Conservation (phyloP, 2,329 filamentous ascomycete species). For the Tolypocladium sp. region DNA sequence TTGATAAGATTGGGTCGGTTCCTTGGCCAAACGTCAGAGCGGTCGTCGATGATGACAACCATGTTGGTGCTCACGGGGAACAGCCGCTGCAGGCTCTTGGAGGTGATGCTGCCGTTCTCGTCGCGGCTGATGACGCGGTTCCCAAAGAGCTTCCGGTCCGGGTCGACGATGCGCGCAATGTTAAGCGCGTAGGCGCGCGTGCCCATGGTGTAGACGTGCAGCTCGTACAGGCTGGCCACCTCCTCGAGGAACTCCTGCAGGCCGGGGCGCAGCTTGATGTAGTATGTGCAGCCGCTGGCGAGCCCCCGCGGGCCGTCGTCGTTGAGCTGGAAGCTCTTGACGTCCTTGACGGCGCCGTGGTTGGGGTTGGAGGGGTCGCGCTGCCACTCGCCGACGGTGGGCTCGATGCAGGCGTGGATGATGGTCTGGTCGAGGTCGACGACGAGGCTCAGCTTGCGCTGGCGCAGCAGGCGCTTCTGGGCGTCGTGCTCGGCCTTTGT, state of each 20-base stretch:
- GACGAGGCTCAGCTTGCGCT: conserved; percentile 82
- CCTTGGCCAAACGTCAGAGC: conserved; percentile 87
- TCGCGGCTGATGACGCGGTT: conserved; percentile 94
- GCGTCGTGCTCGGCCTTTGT: conserved; percentile 75
- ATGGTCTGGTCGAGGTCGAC: conserved; percentile 98
- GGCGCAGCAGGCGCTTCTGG: conserved; percentile 70
- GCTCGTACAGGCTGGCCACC: conserved; percentile 75
- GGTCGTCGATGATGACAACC: conserved; percentile 98
- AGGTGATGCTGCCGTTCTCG: conserved; percentile 87
- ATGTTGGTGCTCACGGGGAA: conserved; percentile 98
- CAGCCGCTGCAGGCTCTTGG: conserved; percentile 80
- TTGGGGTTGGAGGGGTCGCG: conserved; percentile 82
- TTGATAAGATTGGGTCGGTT: conserved; percentile 92
- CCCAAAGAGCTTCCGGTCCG: conserved; percentile 79
- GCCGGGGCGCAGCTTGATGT: conserved; percentile 93
- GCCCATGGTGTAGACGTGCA: conserved; percentile 99
- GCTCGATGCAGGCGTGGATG: conserved; percentile 95
- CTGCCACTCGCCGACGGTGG: conserved; percentile 94
- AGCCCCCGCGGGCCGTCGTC: conserved; percentile 71
- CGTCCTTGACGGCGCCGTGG: conserved; percentile 80
- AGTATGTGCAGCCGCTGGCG: conserved; percentile 78
- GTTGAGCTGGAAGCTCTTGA: conserved; percentile 76
- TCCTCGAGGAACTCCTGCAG: conserved; percentile 70
- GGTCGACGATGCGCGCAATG: conserved; percentile 89
- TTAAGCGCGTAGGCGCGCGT: conserved; percentile 91